Percentiles rank a stretch among this genome's conserved stretches.
Conservation (phyloP, 371 early-diverging fungal genomes). For the Sporodiniella umbellata region DNA sequence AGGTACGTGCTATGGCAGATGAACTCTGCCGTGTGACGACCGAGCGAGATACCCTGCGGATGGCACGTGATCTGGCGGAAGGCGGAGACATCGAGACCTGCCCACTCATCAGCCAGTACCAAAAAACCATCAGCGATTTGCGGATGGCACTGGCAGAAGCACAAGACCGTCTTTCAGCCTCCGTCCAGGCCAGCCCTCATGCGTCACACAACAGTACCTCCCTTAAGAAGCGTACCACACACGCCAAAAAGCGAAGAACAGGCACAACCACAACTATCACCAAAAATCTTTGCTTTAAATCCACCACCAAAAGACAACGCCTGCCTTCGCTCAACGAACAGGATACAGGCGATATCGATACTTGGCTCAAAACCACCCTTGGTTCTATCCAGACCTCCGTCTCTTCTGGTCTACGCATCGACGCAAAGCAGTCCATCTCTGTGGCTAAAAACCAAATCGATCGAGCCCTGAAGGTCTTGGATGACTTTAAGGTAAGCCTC, state of each 20-base stretch:
- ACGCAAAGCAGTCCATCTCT: conserved; percentile 45
- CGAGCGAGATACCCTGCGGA: conserved; percentile 54
- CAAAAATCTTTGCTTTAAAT: conserved; percentile 27
- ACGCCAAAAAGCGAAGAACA: conserved; percentile 18
- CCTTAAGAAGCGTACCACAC: background rate
- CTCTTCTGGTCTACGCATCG: conserved; percentile 18
- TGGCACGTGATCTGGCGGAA: conserved; percentile 44
- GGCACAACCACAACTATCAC: conserved; percentile 15
- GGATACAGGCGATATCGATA: conserved; percentile 16
- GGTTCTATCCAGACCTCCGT: conserved; percentile 17
- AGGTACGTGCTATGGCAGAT: conserved; percentile 38
- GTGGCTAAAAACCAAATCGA: conserved; percentile 58
- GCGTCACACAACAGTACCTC: conserved; percentile 10
- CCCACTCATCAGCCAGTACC: conserved; percentile 48
- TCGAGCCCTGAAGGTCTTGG: conserved; percentile 45
- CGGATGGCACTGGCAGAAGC: conserved; percentile 37
- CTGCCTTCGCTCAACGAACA: conserved; percentile 5
- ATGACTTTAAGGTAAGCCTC: conserved; percentile 29
- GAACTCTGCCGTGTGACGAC: conserved; percentile 50
- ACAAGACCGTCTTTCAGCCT: conserved; percentile 26
- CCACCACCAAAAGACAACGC: conserved; percentile 16
- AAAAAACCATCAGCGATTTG: conserved; percentile 43
- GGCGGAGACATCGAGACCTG: conserved; percentile 6
- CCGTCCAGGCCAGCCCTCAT: conserved; percentile 17
- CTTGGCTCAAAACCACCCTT: conserved; percentile 18